Base-by-base conservation (phyloP, 2,329 filamentous ascomycete genomes). In the Pseudonectria buxi region DNA sequence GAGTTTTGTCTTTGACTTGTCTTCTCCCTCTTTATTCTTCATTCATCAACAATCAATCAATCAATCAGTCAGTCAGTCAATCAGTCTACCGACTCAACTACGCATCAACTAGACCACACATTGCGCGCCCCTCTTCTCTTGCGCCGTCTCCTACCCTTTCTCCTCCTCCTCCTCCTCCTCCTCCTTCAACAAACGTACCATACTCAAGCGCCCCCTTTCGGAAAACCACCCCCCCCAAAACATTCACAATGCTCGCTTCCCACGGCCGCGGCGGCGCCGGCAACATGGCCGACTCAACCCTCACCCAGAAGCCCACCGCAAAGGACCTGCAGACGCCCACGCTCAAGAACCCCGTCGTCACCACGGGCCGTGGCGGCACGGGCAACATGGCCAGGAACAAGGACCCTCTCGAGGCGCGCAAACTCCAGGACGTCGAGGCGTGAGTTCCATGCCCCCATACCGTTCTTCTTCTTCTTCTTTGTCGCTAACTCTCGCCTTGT, bases 351-450 rank as follows among this genome's bases (percentile, higher is more conserved):
- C 67, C 83, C n/a, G 71, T 86, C 46, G 88, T 90, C 56, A 95
- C 89, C 14, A 95, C 89, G 3, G 89, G 89, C 37, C 84, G 89
- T 33, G 89, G 89, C 37, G 89, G 89, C 42, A 81, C 76, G 4
- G 88, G 88, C 41, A 95, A 94, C 68, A 94, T 95, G 83, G 79
- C 83, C 31, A 68, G 65, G 48, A 81, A 82, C 56, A 78, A 77
- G 44, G 82, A 92, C 50, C 78, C 81, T 4, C 64, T 70, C 28
- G 78, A 86, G 56, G 86, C 89, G 25, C 82, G 89, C 44, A 71
- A 78, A 36, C 80, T 80, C 28, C 90, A 96, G 62, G 89, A 95
- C 53, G 86, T 95, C 41, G 78, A 81, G 40, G 76, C 78, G 76
- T 80, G 64, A 56, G 74, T 68, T 16, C 33, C 7, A 18, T 24